A percentile compares a stretch with the other conserved stretches of the same genome.
These are phyloP conservation scores for Areca catechu DNA, from an alignment of 176 grass and related monocot genomes.

Conservation along the genomic window DNA sequence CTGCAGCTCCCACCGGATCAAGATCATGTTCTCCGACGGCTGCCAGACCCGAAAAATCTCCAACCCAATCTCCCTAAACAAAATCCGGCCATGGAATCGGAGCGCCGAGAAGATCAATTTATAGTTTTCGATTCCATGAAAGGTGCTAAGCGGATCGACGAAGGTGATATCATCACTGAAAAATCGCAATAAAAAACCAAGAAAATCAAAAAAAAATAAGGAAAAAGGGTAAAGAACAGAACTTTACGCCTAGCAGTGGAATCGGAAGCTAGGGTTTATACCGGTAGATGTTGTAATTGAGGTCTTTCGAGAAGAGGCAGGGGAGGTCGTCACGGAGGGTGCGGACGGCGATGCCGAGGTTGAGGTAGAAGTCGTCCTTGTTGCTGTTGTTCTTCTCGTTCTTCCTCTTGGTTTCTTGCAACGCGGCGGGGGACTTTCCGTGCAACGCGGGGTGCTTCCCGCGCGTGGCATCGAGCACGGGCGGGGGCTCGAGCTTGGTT, in stretches of 20 bases:
- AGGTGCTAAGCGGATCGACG: constrained; percentile 70
- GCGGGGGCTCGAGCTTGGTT: constrained; percentile 18
- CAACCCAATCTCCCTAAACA: constrained; percentile 70
- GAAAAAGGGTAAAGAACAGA: background rate
- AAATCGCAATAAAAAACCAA: background rate
- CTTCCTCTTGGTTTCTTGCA: constrained; percentile 16
- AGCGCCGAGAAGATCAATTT: constrained; percentile 92
- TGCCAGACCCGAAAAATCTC: constrained; percentile 84
- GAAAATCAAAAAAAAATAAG: background rate
- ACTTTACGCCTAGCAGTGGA: background rate
- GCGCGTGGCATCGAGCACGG: constrained; percentile 19
- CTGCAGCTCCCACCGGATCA: constrained; percentile 85
- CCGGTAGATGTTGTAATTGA: constrained; percentile 93
- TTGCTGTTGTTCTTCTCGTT: constrained; percentile 26
- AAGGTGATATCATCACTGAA: constrained; percentile 93
- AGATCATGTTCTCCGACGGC: constrained; percentile 69
- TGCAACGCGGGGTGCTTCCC: constrained; percentile 35
- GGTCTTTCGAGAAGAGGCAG: constrained; percentile 54
- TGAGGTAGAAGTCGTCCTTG: constrained; percentile 89
- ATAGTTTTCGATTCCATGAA: constrained; percentile 85
- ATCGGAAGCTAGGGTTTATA: constrained; percentile 6
- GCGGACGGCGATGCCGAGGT: constrained; percentile 80
- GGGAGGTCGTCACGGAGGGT: constrained; percentile 87
- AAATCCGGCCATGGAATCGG: constrained; percentile 66
- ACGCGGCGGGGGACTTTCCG: constrained; percentile 14